Evolutionary conservation across 108 stramenopile genomes (phyloP).

Genomic region (Cyclotella choctawhatcheeana): DNA sequence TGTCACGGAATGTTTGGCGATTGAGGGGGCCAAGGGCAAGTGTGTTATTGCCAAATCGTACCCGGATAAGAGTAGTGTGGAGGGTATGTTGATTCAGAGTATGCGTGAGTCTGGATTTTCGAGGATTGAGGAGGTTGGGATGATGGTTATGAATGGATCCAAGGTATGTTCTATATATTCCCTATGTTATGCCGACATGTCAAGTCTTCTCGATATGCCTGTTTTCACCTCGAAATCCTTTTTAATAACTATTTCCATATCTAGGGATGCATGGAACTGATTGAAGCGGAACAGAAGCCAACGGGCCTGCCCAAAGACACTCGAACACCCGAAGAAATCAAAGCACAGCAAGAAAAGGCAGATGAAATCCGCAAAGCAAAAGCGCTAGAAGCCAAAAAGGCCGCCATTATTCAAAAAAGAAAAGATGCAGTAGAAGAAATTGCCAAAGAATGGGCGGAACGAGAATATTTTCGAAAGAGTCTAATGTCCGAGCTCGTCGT

Average conservation of each 20-base stretch:
- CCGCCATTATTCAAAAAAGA: constrained; percentile 54
- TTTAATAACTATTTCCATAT: neutral
- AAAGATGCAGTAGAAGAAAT: constrained; percentile 61
- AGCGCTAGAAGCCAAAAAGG: constrained; percentile 21
- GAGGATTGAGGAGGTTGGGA: constrained; percentile 79
- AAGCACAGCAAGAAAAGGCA: constrained; percentile 44
- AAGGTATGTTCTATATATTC: constrained; percentile 38
- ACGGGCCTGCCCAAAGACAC: constrained; percentile 29
- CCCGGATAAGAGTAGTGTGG: constrained; percentile 55
- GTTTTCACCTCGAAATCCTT: too few relatives aligned
- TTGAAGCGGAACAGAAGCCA: constrained; percentile 38
- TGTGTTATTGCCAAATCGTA: constrained; percentile 48
- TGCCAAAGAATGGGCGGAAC: constrained; percentile 82
- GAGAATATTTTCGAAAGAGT: constrained; percentile 72
- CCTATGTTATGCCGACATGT: too few relatives aligned
- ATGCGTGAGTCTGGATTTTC: constrained; percentile 80
- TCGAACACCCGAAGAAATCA: constrained; percentile 32
- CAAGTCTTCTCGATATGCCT: too few relatives aligned
- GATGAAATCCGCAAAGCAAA: constrained; percentile 39
- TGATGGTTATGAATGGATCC: constrained; percentile 73
- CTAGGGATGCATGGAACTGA: constrained; percentile 41
- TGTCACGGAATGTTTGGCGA: constrained; percentile 76
- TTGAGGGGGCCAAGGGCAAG: constrained; percentile 66
- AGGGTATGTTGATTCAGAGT: constrained; percentile 71
- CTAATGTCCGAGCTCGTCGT: constrained; percentile 49